Evolutionary conservation across 2,329 filamentous ascomycete species (phyloP), one percentile per base, ranked within the genome.

Genomic region (Mycosphaerella sp.): DNA sequence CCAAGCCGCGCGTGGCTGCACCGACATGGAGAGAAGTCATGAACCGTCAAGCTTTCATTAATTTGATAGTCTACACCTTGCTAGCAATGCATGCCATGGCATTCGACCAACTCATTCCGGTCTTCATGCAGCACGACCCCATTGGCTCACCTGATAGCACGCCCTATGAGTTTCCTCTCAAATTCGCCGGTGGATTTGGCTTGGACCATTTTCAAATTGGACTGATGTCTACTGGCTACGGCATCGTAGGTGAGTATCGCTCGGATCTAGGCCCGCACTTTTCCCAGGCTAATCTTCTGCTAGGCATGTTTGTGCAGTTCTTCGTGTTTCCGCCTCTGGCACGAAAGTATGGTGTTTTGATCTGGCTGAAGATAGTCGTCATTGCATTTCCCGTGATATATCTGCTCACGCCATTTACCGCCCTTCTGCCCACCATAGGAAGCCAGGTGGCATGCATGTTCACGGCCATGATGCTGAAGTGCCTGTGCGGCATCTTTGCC

Each of bases 211-310:
- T 83, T 55, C 78, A 81, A 46, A 96, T 97, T 60, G 92, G 92
- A 9, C 79, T 87, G 34, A 83, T 95, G 55, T 95, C 95, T 70
- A 93, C 88, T 1, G 65, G 88, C 4, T 95, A 92, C 68, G 90
- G 89, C 17, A 75, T 95, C 48, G 76, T 83, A 8, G 89, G 88
- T 61, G 3, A 36, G 34, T n/a, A 36, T 36, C 9, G 34, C 34
- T 36, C 34, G 34, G 26, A 26, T 26, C 26, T 26, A 2, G 14
- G 14, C 14, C 14, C 14, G 26, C 26, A 4, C 26, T 26, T 26
- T 26, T 26, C 26, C 12, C 34, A 2, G 4, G 34, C 34, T 36
- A 36, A 36, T n/a, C 34, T n/a, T 10, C 34, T 36, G 9, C 9
- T n/a, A 36, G 34, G 34, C 34, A 89, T 91, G 65, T 62, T 93